Evolutionary conservation across 208 protist genomes (phyloP).

Genomic region (Phytomonas sp.): DNA sequence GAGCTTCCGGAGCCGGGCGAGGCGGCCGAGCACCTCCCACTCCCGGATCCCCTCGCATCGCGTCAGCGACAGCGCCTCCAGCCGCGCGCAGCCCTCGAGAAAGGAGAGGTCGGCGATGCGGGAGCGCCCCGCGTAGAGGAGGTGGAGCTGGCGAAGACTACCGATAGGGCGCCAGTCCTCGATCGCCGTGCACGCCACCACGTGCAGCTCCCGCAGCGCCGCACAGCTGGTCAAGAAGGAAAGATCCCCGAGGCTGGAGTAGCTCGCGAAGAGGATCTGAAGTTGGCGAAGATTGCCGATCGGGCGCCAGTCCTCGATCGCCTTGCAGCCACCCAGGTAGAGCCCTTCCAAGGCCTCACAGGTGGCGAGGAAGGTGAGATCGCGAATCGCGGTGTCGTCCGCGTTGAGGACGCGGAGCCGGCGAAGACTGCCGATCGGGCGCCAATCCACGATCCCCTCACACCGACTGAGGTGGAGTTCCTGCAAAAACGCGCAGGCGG

Average conservation of each 20-base stretch:
- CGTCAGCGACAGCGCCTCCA: too few species aligned
- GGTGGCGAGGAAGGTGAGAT: neutral
- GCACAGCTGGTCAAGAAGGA: neutral
- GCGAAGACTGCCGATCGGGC: too few species aligned
- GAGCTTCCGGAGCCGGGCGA: too few species aligned
- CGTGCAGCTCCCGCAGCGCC: neutral
- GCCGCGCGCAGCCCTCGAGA: too few species aligned
- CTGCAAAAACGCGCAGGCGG: neutral
- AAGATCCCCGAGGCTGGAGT: neutral
- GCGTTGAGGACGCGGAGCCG: neutral
- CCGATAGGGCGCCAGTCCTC: neutral
- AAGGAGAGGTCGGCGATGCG: neutral
- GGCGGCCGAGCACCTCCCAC: too few species aligned
- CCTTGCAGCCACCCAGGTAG: neutral
- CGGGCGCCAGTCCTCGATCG: neutral
- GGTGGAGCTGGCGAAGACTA: neutral
- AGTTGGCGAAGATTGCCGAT: neutral
- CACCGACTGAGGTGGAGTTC: neutral
- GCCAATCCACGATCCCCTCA: neutral
- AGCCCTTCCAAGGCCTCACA: neutral
- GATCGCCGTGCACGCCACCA: neutral
- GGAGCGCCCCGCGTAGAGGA: neutral
- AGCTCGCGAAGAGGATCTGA: neutral
- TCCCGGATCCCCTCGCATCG: too few species aligned
- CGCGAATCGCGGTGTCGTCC: neutral